Base-by-base conservation (phyloP, 139 green algal genomes). In the Coelastrella sp. region DNA sequence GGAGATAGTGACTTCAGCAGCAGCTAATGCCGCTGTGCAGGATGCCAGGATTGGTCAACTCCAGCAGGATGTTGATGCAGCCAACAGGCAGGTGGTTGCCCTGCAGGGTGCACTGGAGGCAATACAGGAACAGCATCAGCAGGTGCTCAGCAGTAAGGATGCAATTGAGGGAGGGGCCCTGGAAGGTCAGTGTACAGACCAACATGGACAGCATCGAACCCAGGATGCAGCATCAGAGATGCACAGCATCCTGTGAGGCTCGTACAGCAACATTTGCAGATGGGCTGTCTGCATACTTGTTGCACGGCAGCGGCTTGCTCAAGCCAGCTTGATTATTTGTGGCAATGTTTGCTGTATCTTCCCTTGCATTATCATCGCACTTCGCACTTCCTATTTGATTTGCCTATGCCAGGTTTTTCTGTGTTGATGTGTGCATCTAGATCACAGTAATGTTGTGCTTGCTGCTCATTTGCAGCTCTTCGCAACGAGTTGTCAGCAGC, bases 401-500 rank as follows among this genome's bases (percentile, higher is more conserved):
- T 32, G 57, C 57, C 5, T 8, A 27, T 35, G n/a, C n/a, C n/a
- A n/a, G n/a, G n/a, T n/a, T n/a, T n/a, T n/a, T n/a, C n/a, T n/a
- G n/a, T n/a, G n/a, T n/a, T n/a, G n/a, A n/a, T n/a, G n/a, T n/a
- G n/a, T 34, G 59, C 59, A 30, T 0, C 25, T 30, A 23, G 19
- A 67, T 30, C 59, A 17, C 59, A 67, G 23, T 23, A 67, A 6
- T 2, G 13, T 79, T 38, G 37, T 79, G 7, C 23, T 30, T 72
- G 68, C 68, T 84, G 78, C 78, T 34, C 17, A 15, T 72, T 51
- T 37, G 66, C 77, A 83, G 87, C 90, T 30, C 76, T 96, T 50
- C 85, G 91, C 3, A 72, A 81, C 4, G 89, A 95, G 86, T 78
- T 96, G 37, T 75, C 88, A 3, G 37, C 62, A 15, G 85, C 86